Conservation (phyloP, 805 yeast genomes). For the Suhomyces xylopsoci region DNA sequence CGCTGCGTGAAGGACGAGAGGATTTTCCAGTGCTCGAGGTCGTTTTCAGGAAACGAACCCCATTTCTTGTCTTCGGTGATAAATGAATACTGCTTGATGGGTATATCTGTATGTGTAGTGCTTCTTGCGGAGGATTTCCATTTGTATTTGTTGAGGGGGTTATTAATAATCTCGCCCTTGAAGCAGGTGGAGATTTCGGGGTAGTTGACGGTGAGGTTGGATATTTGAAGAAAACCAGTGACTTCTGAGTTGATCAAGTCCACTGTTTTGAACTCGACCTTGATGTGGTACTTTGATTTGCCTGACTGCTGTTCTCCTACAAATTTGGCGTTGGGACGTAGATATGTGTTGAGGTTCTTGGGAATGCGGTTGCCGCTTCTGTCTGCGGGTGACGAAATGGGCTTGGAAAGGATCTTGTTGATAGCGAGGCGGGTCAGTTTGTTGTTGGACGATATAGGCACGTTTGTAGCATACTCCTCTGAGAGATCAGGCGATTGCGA, state of each 20-base stretch:
- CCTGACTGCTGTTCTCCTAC: slow-evolving; percentile 73
- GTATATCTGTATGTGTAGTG: slow-evolving; percentile 9
- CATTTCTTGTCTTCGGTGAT: slow-evolving; percentile 57
- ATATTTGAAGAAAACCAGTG: slow-evolving; percentile 62
- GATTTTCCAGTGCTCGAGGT: slow-evolving; percentile 51
- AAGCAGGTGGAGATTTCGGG: slow-evolving; percentile 70
- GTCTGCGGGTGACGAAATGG: neutral
- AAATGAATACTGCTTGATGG: slow-evolving; percentile 44
- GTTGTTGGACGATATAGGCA: neutral
- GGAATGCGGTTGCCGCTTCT: neutral
- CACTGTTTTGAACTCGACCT: slow-evolving; percentile 67
- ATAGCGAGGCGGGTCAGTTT: neutral
- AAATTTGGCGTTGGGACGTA: slow-evolving; percentile 61
- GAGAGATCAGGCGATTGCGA: neutral
- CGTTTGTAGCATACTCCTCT: neutral
- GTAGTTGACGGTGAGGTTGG: slow-evolving; percentile 59
- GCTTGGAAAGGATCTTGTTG: neutral
- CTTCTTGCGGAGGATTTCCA: slow-evolving; percentile 16
- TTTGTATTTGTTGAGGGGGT: slow-evolving; percentile 30
- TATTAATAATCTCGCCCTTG: slow-evolving; percentile 66
- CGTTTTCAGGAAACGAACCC: slow-evolving; percentile 44
- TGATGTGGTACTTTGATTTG: slow-evolving; percentile 59
- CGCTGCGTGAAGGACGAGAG: slow-evolving; percentile 52
- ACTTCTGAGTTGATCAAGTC: slow-evolving; percentile 47
- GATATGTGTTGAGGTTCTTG: slow-evolving; percentile 30